These are phyloP conservation scores for Hyaloperonospora brassicae DNA, from an alignment of 352 stramenopile genomes.

Conservation along the genomic window DNA sequence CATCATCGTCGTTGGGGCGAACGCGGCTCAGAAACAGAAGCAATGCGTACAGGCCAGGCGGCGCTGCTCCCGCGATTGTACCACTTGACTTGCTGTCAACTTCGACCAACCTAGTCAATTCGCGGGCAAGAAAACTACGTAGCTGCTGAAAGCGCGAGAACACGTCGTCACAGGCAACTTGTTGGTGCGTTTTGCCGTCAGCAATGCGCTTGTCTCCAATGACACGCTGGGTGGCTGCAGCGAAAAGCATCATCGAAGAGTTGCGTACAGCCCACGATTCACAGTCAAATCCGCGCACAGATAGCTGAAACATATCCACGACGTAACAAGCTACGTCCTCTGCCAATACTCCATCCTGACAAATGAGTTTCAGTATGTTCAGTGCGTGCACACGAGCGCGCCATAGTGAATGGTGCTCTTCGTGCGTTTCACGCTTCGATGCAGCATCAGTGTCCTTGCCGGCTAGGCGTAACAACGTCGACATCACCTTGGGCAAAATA, in stretches of 20 bases:
- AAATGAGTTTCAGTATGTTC: conserved; percentile 88
- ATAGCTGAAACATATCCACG: conserved; percentile 76
- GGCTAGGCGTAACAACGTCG: conserved; percentile 55
- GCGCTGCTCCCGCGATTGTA: conserved; percentile 24
- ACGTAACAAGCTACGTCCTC: conserved; percentile 80
- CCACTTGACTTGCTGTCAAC: conserved; percentile 13
- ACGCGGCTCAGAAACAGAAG: conserved; percentile 77
- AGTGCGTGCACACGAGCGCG: conserved; percentile 76
- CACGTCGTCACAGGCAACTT: conserved; percentile 61
- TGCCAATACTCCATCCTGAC: conserved; percentile 77
- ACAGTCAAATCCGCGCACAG: conserved; percentile 79
- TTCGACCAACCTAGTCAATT: conserved; percentile 40
- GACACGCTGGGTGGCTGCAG: conserved; percentile 64
- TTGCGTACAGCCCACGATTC: conserved; percentile 85
- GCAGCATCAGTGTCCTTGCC: conserved; percentile 47
- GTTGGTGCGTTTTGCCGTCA: conserved; percentile 50
- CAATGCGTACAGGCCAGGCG: conserved; percentile 62
- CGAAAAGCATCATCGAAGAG: conserved; percentile 89
- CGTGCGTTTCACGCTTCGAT: conserved; percentile 24
- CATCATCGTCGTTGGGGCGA: conserved; percentile 50
- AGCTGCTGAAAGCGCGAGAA: conserved; percentile 77
- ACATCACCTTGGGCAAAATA: conserved; percentile 72
- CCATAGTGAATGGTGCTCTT: conserved; percentile 53
- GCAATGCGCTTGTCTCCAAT: conserved; percentile 81
- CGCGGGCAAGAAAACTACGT: conserved; percentile 45